phyloP scores from a whole-genome alignment of 495 filamentous ascomycete species.

The Tuber aestivum region DNA sequence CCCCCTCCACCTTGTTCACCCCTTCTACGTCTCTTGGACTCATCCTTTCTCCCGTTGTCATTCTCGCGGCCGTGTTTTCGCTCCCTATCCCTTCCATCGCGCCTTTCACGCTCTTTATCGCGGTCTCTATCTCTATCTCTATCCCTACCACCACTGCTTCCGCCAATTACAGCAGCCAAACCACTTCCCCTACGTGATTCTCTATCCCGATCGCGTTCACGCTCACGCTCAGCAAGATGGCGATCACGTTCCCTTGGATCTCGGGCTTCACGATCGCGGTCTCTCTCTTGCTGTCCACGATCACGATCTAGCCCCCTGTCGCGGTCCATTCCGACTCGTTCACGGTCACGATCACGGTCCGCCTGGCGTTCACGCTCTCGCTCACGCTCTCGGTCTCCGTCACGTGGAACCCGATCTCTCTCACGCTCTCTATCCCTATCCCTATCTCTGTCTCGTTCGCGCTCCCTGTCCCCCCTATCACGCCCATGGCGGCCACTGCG shows the following conservation, averaged over 20 bases:
- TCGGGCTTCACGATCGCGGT: conserved; percentile 22
- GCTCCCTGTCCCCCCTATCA: conserved; percentile 18
- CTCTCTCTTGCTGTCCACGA: conserved; percentile 17
- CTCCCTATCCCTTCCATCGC: conserved; percentile 32
- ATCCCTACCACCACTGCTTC: conserved; percentile 24
- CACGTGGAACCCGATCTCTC: conserved; percentile 25
- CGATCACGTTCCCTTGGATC: conserved; percentile 5
- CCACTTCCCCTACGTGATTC: conserved; percentile 28
- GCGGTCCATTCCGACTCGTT: conserved; percentile 20
- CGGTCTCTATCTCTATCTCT: conserved; percentile 30
- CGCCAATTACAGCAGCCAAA: conserved; percentile 24
- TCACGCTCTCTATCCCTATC: conserved; percentile 31
- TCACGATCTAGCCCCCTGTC: conserved; percentile 26
- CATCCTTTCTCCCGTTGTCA: conserved; percentile 28
- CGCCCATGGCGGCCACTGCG: conserved; percentile 37
- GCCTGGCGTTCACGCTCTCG: conserved; percentile 28
- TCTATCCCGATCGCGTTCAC: conserved; percentile 22
- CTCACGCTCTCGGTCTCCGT: conserved; percentile 23
- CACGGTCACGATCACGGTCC: conserved; percentile 30
- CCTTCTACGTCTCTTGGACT: conserved; percentile 33
- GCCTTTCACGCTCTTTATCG: conserved; percentile 32
- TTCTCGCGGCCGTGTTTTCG: conserved; percentile 35
- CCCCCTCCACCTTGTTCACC: conserved; percentile 16
- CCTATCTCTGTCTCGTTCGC: conserved; percentile 22
- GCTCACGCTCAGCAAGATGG: conserved; percentile 12